Evolutionary conservation across 139 green algal species (phyloP), one percentile per base, ranked within the genome.

Genomic region (Closterium sp.): DNA sequence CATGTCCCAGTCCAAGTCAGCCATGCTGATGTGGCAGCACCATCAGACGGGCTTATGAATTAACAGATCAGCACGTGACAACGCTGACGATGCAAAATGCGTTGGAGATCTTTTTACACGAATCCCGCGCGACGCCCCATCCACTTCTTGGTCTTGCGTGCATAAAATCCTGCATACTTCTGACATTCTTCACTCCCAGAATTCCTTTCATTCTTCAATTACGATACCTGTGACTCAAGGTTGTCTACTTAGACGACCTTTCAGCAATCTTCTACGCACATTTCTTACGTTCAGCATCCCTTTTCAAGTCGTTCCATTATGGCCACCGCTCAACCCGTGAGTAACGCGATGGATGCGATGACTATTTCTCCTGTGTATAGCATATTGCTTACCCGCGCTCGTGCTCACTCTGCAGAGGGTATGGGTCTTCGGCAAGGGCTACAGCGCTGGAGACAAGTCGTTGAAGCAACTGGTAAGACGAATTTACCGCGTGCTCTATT

Each of bases 381-480:
- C 55, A 76, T 28, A 76, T 28, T 19, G 55, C 55, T 76, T 76
- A 76, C 55, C 55, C 16, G 23, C 1, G 23, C 12, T 76, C 55
- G 0, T 76, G 55, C 23, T 28, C 23, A 28, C 25, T 28, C 25
- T 76, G 55, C 88, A 91, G 89, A 90, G 84, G 36, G 89, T 92
- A 31, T 92, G n/a, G 30, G 32, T 38, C 28, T 92, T 92, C 34
- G 89, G 89, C 69, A 88, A 89, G 89, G 89, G 89, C 30, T 31
- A 86, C 31, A 89, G 89, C 36, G 32, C 35, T 16, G 89, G 89
- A 87, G 91, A 92, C 89, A 92, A 92, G 84, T 34, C 31, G 8
- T 85, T 92, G 83, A 92, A 92, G 31, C n/a, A 92, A 33, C 76
- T 92, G 31, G 89, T 92, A 92, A 91, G 83, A 35, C 8, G 30